These are phyloP conservation scores for Alternaria sp. DNA, from an alignment of 2,329 filamentous ascomycete species.

Conservation along the genomic window DNA sequence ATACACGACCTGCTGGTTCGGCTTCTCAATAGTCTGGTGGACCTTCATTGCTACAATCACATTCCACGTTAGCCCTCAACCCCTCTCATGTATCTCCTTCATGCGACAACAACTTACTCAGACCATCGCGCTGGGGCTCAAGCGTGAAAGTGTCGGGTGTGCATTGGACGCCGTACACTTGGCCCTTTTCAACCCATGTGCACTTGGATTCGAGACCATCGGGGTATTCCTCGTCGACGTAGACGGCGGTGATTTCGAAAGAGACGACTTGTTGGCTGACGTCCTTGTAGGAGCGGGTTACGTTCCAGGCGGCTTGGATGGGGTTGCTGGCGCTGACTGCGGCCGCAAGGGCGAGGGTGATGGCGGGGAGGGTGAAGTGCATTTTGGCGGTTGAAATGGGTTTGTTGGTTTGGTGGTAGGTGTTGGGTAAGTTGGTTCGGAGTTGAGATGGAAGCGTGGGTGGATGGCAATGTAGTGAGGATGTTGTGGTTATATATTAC, in stretches of 20 bases:
- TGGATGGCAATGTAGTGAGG: background rate
- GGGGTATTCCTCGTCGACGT: background rate
- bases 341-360: background rate
- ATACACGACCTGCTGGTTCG: background rate
- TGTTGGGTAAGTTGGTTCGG: background rate
- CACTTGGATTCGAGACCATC: background rate
- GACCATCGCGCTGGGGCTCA: background rate
- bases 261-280: background rate
- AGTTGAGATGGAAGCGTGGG: background rate
- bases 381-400: background rate
- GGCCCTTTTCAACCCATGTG: background rate
- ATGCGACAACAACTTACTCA: background rate
- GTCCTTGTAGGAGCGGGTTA: background rate
- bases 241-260: background rate
- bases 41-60: background rate
- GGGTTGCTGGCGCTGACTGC: background rate
- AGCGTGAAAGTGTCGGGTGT: background rate
- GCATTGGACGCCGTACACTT: background rate
- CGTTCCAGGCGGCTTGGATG: slow-evolving; percentile 1
- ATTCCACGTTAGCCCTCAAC: background rate
- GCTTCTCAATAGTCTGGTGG: background rate
- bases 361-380: background rate
- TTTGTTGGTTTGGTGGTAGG: background rate
- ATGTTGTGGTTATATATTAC: background rate
- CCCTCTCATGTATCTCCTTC: fast-evolving